phyloP scores from a whole-genome alignment of 257 asterid species.

The Gentiana dahurica region DNA sequence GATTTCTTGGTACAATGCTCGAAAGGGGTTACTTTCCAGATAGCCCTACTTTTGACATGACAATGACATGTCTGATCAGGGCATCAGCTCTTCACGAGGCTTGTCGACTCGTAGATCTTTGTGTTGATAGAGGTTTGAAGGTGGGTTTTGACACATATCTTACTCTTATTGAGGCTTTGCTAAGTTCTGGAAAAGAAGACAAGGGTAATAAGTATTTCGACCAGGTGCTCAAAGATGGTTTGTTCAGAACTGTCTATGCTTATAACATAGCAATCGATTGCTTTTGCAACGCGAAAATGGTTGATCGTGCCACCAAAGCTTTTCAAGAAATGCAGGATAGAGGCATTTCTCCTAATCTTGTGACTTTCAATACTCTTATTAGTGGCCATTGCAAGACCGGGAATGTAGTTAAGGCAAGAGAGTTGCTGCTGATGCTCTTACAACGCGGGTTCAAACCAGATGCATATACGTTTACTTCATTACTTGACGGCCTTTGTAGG shows the following conservation, averaged over 20 bases:
- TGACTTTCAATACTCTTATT: conserved; percentile 71
- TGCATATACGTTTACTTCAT: conserved; percentile 60
- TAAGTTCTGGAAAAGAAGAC: conserved; percentile 37
- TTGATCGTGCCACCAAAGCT: conserved; percentile 42
- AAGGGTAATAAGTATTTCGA: conserved; percentile 46
- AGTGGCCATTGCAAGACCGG: conserved; percentile 59
- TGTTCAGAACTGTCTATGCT: conserved; percentile 34
- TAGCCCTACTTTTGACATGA: conserved; percentile 42
- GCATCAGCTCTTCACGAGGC: conserved; percentile 50
- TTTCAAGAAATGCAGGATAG: conserved; percentile 47
- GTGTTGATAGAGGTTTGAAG: conserved; percentile 34
- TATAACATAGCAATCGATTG: conserved; percentile 77
- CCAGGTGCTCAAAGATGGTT: conserved; percentile 37
- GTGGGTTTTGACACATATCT: conserved; percentile 46
- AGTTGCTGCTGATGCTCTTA: conserved; percentile 47
- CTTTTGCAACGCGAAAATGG: conserved; percentile 69
- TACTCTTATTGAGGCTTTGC: conserved; percentile 47
- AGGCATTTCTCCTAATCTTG: conserved; percentile 49
- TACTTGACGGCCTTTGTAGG: conserved; percentile 74
- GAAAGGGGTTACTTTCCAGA: conserved; percentile 58
- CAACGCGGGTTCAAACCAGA: conserved; percentile 58
- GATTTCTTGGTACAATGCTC: conserved; percentile 33
- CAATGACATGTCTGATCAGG: conserved; percentile 52
- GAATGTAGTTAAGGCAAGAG: conserved; percentile 36
- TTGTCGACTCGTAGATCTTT: conserved; percentile 48